Evolutionary conservation across 2,329 filamentous ascomycete species (phyloP).

Genomic region (Alternaria panax): DNA sequence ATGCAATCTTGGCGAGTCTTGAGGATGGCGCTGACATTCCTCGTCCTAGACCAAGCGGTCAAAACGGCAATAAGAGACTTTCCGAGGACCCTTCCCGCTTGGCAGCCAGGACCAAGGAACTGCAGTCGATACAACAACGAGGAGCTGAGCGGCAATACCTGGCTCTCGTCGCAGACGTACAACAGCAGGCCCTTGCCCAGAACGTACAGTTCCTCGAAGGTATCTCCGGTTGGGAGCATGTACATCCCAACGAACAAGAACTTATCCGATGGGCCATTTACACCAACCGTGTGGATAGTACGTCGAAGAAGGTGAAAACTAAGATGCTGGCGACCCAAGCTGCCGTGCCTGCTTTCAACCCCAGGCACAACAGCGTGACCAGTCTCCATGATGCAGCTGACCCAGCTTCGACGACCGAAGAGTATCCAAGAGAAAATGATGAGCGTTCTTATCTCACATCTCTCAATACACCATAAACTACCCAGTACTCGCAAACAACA

Average conservation of each 20-base stretch:
- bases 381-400: not conserved
- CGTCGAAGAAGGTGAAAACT: not conserved
- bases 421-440: too few relatives aligned
- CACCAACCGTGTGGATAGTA: not conserved
- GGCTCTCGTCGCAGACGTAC: not conserved
- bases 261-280: not conserved
- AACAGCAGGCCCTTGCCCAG: not conserved
- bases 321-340: not conserved
- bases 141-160: not conserved
- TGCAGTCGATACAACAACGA: not conserved
- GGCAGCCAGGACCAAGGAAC: not conserved
- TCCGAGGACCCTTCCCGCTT: not conserved
- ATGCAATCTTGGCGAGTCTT: not conserved
- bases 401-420: too few relatives aligned
- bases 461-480: too few relatives aligned
- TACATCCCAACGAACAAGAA: not conserved
- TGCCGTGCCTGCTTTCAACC: not conserved
- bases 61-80: not conserved
- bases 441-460: too few relatives aligned
- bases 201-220: not conserved
- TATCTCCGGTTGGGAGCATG: not conserved
- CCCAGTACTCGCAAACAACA: too few relatives aligned
- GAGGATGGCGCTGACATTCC: not conserved
- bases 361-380: not conserved
- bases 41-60: accelerated